Evolutionary conservation across 2,329 filamentous ascomycete genomes (phyloP).

Genomic region (Colletotrichum spaethianum): DNA sequence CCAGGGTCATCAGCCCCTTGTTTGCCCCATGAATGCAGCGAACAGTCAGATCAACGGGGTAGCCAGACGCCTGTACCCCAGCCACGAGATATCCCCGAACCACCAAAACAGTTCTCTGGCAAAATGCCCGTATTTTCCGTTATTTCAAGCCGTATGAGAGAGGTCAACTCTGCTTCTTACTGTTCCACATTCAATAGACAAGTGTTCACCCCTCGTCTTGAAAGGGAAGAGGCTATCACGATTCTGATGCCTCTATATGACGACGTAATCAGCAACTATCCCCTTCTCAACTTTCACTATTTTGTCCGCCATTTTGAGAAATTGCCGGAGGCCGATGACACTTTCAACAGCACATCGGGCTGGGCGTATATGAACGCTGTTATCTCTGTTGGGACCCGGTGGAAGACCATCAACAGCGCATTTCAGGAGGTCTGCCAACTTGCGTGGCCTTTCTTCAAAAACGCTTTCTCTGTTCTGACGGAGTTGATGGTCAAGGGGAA

Average conservation of each 20-base stretch:
- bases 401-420: constrained; percentile 34
- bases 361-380: constrained; percentile 38
- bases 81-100: neutral
- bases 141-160: constrained; percentile 26
- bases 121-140: constrained; percentile 32
- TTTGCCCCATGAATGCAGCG: neutral
- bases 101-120: neutral
- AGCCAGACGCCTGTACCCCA: neutral
- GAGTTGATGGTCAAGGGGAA: constrained; percentile 30
- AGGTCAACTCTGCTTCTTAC: constrained; percentile 30
- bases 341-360: constrained; percentile 34
- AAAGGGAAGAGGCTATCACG: constrained; percentile 28
- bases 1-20: neutral
- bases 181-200: constrained; percentile 38
- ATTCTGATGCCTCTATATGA: constrained; percentile 35
- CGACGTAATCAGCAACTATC: constrained; percentile 20
- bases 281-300: constrained; percentile 35
- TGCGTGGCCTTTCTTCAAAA: constrained; percentile 40
- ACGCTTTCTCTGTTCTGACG: constrained; percentile 28
- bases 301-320: constrained; percentile 29
- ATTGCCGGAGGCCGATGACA: constrained; percentile 3
- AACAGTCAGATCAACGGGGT: neutral
- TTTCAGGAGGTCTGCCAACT: constrained; percentile 30
- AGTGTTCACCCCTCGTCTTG: constrained; percentile 32
- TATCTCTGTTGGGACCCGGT: constrained; percentile 25